phyloP scores from a whole-genome alignment of 371 early-diverging fungal genomes.

The Zychaea mexicana region DNA sequence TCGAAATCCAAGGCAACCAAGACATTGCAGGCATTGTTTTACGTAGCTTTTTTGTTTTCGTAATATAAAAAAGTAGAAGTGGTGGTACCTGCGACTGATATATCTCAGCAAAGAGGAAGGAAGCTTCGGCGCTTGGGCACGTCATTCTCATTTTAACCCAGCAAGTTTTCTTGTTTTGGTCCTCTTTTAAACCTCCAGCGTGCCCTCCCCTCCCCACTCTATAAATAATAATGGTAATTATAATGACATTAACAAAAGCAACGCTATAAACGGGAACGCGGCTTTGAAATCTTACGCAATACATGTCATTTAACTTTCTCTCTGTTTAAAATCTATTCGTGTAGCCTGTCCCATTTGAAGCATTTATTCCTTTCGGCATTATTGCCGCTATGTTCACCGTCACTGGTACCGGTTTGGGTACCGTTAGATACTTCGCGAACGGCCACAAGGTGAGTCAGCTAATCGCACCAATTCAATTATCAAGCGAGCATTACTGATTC shows the following conservation, averaged over 20 bases:
- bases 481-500: neutral
- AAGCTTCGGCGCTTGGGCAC: no score
- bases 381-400: slow-evolving; percentile 44
- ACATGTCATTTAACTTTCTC: neutral
- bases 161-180: neutral
- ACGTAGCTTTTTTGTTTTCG: no score
- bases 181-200: neutral
- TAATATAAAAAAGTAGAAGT: no score
- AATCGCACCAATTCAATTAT: neutral
- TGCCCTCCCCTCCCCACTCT: neutral
- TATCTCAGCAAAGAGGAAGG: no score
- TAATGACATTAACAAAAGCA: slow-evolving; percentile 27
- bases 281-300: neutral
- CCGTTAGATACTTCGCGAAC: slow-evolving; percentile 42
- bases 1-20: slow-evolving; percentile 4
- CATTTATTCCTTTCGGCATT: slow-evolving; percentile 48
- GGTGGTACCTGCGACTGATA: no score
- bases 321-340: neutral
- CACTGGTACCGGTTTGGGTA: slow-evolving; percentile 41
- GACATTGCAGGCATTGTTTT: slow-evolving; percentile 3
- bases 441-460: slow-evolving; percentile 46
- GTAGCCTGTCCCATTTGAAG: slow-evolving; percentile 57
- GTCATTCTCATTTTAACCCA: neutral
- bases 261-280: no score
- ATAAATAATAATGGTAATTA: slow-evolving; percentile 24